Percentiles rank a stretch among this genome's conserved stretches.
These are phyloP conservation scores for Lachnellula willkommii DNA, from an alignment of 2,329 filamentous ascomycete species.

Conservation along the genomic window DNA sequence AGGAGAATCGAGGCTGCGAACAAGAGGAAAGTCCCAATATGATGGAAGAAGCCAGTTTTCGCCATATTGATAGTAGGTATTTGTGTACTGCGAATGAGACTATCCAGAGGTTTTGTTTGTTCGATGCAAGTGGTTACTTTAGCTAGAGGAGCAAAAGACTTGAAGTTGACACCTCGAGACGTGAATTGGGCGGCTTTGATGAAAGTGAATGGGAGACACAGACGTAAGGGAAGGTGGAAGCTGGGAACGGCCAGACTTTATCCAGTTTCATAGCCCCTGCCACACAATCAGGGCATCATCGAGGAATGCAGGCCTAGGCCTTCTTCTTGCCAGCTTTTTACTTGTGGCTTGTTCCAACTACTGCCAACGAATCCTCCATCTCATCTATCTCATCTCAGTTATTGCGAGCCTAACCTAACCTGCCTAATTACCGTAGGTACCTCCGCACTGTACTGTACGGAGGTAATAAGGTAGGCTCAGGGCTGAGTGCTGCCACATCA, in stretches of 20 bases:
- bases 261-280: background rate
- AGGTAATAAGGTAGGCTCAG: too few relatives aligned
- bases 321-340: too few relatives aligned
- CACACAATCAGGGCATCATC: too few relatives aligned
- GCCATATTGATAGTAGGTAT: constrained; percentile 19
- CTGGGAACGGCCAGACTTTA: background rate
- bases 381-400: too few relatives aligned
- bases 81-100: background rate
- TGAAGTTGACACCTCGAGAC: background rate
- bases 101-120: background rate
- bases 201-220: background rate
- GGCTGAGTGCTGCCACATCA: too few relatives aligned
- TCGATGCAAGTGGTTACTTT: background rate
- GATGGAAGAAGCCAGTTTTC: constrained; percentile 39
- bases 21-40: constrained; percentile 54
- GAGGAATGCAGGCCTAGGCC: too few relatives aligned
- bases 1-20: constrained; percentile 51
- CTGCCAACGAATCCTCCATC: too few relatives aligned
- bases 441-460: too few relatives aligned
- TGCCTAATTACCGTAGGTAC: too few relatives aligned
- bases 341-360: too few relatives aligned
- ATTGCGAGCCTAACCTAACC: too few relatives aligned
- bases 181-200: background rate
- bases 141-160: background rate
- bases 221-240: background rate